A percentile compares a stretch with the other conserved stretches of the same genome.
These are phyloP conservation scores for Trypanosoma grayi DNA, from an alignment of 208 protist genomes.

Conservation along the genomic window DNA sequence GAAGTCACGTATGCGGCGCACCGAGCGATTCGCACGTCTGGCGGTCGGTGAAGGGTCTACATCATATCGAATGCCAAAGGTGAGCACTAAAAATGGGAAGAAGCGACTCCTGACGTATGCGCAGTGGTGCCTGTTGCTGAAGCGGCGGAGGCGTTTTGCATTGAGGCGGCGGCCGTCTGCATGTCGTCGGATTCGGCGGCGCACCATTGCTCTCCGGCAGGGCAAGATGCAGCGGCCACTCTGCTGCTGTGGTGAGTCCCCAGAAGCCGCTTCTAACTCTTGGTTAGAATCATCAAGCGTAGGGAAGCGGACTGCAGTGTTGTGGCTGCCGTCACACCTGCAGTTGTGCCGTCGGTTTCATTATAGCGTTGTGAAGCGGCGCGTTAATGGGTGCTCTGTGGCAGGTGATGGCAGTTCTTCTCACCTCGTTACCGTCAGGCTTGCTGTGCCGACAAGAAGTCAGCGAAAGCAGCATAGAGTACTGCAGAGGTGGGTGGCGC, in stretches of 20 bases:
- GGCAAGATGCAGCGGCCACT: slow-evolving; percentile 22
- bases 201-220: slow-evolving; percentile 20
- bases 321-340: slow-evolving; percentile 63
- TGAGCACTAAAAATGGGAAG: slow-evolving; percentile 32
- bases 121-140: slow-evolving; percentile 45
- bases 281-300: background rate
- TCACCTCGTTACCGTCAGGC: slow-evolving; percentile 5
- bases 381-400: slow-evolving; percentile 2
- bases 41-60: background rate
- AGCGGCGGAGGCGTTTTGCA: slow-evolving; percentile 41
- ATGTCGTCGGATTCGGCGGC: slow-evolving; percentile 17
- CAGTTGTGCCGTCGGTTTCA: slow-evolving; percentile 46
- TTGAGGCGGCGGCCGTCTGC: slow-evolving; percentile 32
- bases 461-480: slow-evolving; percentile 57
- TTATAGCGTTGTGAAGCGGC: slow-evolving; percentile 10
- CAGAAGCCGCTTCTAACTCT: background rate
- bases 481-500: slow-evolving; percentile 57
- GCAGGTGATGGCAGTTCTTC: slow-evolving; percentile 6
- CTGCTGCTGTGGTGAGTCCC: slow-evolving; percentile 28
- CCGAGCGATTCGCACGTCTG: background rate
- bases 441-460: slow-evolving; percentile 22
- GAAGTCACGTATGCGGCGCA: slow-evolving; percentile 14
- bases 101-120: slow-evolving; percentile 35
- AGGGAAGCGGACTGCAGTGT: background rate
- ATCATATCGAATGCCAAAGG: slow-evolving; percentile 13